Percentiles rank a stretch among this genome's conserved stretches.
Evolutionary conservation across 768 basidiomycete genomes (phyloP).

Genomic region (Suillus subaureus): DNA sequence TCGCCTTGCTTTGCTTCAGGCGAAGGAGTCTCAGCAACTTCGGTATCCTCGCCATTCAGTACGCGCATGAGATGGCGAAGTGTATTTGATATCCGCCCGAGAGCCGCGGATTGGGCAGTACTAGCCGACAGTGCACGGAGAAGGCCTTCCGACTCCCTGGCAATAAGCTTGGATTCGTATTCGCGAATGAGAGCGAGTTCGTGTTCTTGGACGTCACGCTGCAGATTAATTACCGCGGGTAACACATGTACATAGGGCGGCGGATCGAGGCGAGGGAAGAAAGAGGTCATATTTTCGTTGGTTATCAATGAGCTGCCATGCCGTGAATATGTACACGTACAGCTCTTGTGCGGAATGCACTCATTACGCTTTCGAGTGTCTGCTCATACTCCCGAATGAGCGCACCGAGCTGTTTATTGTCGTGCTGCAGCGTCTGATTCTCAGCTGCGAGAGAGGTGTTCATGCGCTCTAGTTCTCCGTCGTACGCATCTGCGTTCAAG

Average conservation of each 20-base stretch:
- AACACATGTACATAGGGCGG: conserved; percentile 2
- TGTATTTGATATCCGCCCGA: conserved; percentile 68
- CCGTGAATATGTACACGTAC: conserved; percentile 51
- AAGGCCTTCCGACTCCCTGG: conserved; percentile 69
- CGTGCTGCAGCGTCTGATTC: conserved; percentile 84
- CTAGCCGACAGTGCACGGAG: conserved; percentile 58
- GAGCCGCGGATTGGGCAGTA: conserved; percentile 65
- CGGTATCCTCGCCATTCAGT: conserved; percentile 63
- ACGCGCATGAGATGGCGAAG: conserved; percentile 72
- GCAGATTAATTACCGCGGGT: background rate
- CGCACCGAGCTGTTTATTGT: conserved; percentile 92
- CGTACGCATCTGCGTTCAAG: conserved; percentile 72
- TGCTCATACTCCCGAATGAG: conserved; percentile 97
- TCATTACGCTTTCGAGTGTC: conserved; percentile 94
- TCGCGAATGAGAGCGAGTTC: conserved; percentile 89
- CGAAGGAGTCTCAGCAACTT: conserved; percentile 16
- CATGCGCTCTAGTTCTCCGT: conserved; percentile 88
- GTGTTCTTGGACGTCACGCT: conserved; percentile 93
- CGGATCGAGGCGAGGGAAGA: background rate
- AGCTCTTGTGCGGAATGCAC: conserved; percentile 84
- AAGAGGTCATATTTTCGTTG: background rate
- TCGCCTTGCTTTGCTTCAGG: conserved; percentile 9
- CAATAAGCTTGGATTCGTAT: conserved; percentile 84
- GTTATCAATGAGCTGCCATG: background rate
- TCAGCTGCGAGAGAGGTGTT: conserved; percentile 77